Base-by-base conservation (phyloP, 805 yeast species). In the Nakazawaea peltata region DNA sequence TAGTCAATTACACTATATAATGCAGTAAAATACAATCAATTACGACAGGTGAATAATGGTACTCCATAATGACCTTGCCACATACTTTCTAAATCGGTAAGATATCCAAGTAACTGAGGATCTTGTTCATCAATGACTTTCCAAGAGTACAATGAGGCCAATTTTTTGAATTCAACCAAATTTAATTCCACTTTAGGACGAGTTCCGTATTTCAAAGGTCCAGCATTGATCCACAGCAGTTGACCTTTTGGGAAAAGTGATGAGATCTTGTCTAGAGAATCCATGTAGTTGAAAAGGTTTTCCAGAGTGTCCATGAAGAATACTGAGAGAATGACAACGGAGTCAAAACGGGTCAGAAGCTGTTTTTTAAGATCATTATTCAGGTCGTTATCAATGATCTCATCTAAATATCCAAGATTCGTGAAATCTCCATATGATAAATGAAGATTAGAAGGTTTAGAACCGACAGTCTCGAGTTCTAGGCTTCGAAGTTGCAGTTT, bases 251-350 rank as follows among this genome's bases (percentile, higher is more conserved):
- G n/a, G 9, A 65, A 56, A 7, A 54, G 52, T 7, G 2, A 16
- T 7, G 56, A 43, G 24, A 79, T 47, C 9, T 53, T 47, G 37
- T 70, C 69, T 25, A 90, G 76, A 1, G 80, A 57, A 36, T 80
- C 81, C 36, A 90, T 55, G 54, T 88, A 88, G 27, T 75, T 79
- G 43, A 90, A 64, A 32, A 85, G 51, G 49, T 88, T 84, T 47
- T 85, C 94, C 0, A 97, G 97, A 0, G 97, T 90, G 56, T 90
- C 97, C 19, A 90, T 65, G 57, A 90, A 88, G 50, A 81, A 90
- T 4, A 80, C 81, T 0, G 83, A 68, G 3, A 78, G 71, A 2
- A 82, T 63, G 4, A 80, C 68, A 15, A 81, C 57, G n/a, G n/a
- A n/a, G n/a, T n/a, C n/a, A n/a, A n/a, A n/a, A n/a, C n/a, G n/a